Evolutionary conservation across 176 grass and related monocot species (phyloP).

Genomic region (Phyllostachys edulis): DNA sequence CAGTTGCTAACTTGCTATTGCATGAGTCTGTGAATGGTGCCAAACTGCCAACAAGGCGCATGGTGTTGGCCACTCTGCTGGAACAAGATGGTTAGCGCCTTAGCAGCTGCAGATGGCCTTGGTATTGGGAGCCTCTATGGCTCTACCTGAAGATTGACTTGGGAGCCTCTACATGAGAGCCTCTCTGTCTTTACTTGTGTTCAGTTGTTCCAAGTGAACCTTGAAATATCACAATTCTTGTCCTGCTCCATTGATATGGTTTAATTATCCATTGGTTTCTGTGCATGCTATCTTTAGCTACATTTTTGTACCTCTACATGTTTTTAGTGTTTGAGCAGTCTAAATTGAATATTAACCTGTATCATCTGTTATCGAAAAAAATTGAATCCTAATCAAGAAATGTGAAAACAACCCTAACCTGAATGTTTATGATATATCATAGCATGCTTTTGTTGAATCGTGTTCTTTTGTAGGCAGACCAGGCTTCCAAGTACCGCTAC

Average conservation of each 20-base stretch:
- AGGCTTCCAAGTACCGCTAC: constrained; percentile 69
- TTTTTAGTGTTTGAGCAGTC: neutral
- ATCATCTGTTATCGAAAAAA: neutral
- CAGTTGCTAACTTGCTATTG: neutral
- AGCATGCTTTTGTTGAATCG: constrained; percentile 10
- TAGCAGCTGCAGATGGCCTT: neutral
- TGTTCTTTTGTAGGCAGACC: constrained; percentile 55
- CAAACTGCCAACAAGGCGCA: constrained; percentile 4
- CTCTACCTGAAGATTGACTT: neutral
- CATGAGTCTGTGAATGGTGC: neutral
- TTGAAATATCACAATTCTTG: constrained; percentile 12
- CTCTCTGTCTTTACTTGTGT: neutral
- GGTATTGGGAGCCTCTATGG: neutral
- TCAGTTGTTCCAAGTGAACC: neutral
- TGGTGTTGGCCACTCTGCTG: constrained; percentile 8
- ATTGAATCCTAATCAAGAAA: neutral
- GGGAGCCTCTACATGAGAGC: neutral
- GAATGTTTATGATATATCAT: constrained; percentile 13
- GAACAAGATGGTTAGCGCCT: neutral
- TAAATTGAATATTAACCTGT: neutral
- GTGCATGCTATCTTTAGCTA: neutral
- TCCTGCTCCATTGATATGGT: neutral
- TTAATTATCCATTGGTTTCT: neutral
- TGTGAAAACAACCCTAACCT: constrained; percentile 2
- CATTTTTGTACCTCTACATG: neutral